A percentile compares a stretch with the other conserved stretches of the same genome.
phyloP scores from a whole-genome alignment of 1,139 yeast species.

The Sugiyamaella paludigena region DNA sequence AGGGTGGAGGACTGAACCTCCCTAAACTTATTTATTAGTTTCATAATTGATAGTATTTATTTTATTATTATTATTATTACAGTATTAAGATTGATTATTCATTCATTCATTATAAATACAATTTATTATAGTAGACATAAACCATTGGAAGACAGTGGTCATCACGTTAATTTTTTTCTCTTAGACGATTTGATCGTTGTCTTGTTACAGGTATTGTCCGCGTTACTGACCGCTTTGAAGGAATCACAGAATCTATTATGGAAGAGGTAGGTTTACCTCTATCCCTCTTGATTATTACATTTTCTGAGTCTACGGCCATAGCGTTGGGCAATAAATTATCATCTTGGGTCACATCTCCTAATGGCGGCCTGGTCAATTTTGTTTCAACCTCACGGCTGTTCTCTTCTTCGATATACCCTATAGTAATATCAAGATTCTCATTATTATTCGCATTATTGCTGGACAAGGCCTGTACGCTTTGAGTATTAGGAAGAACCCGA shows the following conservation, averaged over 20 bases:
- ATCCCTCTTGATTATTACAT: too few relatives aligned
- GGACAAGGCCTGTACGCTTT: neutral
- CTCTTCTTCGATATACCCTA: neutral
- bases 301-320: too few relatives aligned
- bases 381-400: neutral
- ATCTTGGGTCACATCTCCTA: conserved; percentile 6
- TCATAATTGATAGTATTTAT: neutral
- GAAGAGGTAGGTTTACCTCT: too few relatives aligned
- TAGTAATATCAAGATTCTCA: too few relatives aligned
- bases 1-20: neutral
- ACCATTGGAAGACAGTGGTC: conserved; percentile 1
- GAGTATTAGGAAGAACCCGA: conserved; percentile 14
- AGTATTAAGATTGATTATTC: neutral
- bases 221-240: too few relatives aligned
- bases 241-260: too few relatives aligned
- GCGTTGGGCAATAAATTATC: too few relatives aligned
- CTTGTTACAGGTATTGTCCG: too few relatives aligned
- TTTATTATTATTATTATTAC: neutral
- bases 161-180: neutral
- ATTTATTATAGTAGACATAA: conserved; percentile 6
- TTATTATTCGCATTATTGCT: too few relatives aligned
- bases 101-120: neutral
- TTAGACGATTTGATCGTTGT: too few relatives aligned
- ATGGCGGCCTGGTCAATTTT: conserved; percentile 1
- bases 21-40: neutral